These are phyloP conservation scores for Suhomyces prunicola DNA, from an alignment of 805 yeast species.

Conservation along the genomic window DNA sequence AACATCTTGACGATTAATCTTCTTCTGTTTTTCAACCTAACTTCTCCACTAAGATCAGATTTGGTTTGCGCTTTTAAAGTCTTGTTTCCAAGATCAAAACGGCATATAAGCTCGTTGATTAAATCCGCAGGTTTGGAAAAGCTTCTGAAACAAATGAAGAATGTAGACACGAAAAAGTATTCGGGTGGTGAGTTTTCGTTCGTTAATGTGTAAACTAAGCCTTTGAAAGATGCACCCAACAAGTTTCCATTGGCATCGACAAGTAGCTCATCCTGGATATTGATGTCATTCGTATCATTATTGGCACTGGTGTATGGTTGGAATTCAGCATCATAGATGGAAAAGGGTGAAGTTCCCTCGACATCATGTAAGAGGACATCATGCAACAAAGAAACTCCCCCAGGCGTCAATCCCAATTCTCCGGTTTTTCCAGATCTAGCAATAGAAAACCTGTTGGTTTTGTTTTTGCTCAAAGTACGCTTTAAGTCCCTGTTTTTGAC, in stretches of 20 bases:
- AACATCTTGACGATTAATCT: constrained; percentile 65
- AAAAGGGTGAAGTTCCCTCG: constrained; percentile 28
- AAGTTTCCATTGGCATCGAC: constrained; percentile 51
- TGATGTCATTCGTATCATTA: constrained; percentile 6
- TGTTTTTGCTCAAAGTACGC: constrained; percentile 14
- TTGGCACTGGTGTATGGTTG: constrained; percentile 27
- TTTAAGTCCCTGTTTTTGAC: constrained; percentile 22
- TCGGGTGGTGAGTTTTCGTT: constrained; percentile 65
- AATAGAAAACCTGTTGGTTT: constrained; percentile 45
- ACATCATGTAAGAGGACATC: constrained; percentile 27
- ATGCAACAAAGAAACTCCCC: constrained; percentile 46
- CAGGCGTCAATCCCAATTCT: constrained; percentile 44
- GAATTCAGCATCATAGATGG: constrained; percentile 35
- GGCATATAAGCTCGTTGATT: constrained; percentile 59
- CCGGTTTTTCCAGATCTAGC: constrained; percentile 51
- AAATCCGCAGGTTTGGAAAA: constrained; percentile 67
- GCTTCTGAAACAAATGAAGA: constrained; percentile 71
- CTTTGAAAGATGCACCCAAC: constrained; percentile 69
- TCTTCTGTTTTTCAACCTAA: constrained; percentile 54
- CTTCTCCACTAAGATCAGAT: constrained; percentile 24
- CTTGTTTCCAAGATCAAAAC: constrained; percentile 54
- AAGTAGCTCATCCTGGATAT: constrained; percentile 46
- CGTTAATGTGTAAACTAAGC: constrained; percentile 61
- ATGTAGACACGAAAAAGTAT: constrained; percentile 66
- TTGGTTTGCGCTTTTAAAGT: constrained; percentile 12